Evolutionary conservation across 805 yeast genomes (phyloP), one percentile per base, ranked within the genome.

Genomic region (Saccharomyces kudriavzevii): DNA sequence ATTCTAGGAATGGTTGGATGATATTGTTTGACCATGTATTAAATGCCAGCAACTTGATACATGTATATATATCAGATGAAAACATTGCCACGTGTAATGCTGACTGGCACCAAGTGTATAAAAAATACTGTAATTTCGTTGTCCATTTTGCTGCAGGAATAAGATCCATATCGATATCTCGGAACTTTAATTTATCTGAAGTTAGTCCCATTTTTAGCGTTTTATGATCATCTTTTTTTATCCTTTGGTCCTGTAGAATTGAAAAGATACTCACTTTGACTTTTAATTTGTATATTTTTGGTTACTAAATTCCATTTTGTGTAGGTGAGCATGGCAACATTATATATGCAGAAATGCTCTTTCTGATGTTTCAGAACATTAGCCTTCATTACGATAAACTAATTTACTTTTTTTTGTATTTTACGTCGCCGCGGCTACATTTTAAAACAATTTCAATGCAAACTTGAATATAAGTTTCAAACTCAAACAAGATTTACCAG

Each of bases 51-150:
- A 89, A 77, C 60, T 79, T 81, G 54, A 89, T 70, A 66, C 92
- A 81, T 0, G 96, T 88, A 71, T 87, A 89, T 24, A 88, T 75
- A 71, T 89, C 96, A 2, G 87, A 78, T 1, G 75, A 87, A 50
- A 80, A 79, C 53, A 84, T 72, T 1, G 82, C 76, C 17, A 81
- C 65, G 47, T 81, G 74, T 49, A 87, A 66, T 20, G 78, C 58
- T 22, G 79, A 59, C 70, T 68, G 62, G 5, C 63, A 56, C 64
- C 67, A 60, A 6, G 60, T 58, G 22, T 59, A 48, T 30, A 60
- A 52, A n/a, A 56, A 49, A 31, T 57, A 60, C 43, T 35, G 43
- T 17, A 35, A 17, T 17, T 35, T 35, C 17, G 43, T 35, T 6
- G 43, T 8, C 43, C 43, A 35, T 17, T 35, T 35, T 9, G 43